phyloP scores from a whole-genome alignment of 306 rosid genomes.

The Echinosophora koreensis region DNA sequence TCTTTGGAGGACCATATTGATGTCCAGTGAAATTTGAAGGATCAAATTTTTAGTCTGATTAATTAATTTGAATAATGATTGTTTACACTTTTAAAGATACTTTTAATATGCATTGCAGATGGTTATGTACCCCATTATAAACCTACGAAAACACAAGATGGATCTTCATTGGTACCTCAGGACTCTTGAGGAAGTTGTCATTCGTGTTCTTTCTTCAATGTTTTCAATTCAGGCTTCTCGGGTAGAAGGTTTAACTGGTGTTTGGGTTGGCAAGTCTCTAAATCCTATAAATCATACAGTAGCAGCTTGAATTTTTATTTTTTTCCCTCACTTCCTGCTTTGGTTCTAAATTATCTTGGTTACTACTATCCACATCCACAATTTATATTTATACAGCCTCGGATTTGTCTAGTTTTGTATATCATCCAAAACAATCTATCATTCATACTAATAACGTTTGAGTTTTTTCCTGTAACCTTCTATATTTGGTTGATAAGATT shows the following conservation, averaged over 20 bases:
- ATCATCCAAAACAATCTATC: background rate
- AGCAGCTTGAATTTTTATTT: background rate
- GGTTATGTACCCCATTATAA: conserved; percentile 86
- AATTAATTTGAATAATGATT: background rate
- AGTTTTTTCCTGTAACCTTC: background rate
- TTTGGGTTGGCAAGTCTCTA: conserved; percentile 76
- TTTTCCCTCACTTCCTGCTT: background rate
- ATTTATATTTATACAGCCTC: background rate
- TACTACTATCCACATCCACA: background rate
- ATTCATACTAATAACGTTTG: background rate
- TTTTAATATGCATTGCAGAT: conserved; percentile 60
- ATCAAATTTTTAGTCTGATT: background rate
- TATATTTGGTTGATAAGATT: background rate
- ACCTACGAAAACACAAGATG: conserved; percentile 86
- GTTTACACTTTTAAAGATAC: background rate
- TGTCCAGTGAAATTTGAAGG: background rate
- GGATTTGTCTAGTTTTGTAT: background rate
- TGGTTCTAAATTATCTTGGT: background rate
- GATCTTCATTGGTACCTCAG: conserved; percentile 95
- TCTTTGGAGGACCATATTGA: background rate
- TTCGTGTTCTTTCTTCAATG: conserved; percentile 73
- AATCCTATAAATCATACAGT: background rate
- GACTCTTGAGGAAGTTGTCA: conserved; percentile 83
- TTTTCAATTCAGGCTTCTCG: conserved; percentile 80
- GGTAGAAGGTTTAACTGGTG: conserved; percentile 83